phyloP scores from a whole-genome alignment of 208 protist species.

The Acanthamoeba sp. region DNA sequence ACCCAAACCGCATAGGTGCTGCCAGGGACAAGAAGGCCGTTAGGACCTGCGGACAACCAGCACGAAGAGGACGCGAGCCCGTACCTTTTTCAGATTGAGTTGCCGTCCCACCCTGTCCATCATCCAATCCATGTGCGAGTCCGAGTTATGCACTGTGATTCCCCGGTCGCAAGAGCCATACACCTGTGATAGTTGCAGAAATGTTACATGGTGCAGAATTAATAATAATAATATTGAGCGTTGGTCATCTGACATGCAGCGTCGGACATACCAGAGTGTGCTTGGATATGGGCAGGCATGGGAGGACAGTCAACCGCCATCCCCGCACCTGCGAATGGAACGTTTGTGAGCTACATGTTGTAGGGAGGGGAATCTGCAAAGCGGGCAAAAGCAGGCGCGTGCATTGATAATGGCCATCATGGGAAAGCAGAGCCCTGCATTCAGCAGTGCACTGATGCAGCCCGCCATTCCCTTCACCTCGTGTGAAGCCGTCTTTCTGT shows the following conservation, averaged over 20 bases:
- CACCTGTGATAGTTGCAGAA: no score
- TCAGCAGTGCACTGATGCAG: background rate
- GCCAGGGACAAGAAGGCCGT: background rate
- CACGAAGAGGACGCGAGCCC: background rate
- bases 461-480: constrained; percentile 8
- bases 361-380: no score
- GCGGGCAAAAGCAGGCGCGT: no score
- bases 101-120: background rate
- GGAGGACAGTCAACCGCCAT: background rate
- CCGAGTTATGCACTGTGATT: background rate
- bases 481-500: background rate
- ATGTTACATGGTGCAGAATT: no score
- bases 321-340: background rate
- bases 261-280: background rate
- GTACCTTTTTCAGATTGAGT: background rate
- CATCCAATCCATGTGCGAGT: background rate
- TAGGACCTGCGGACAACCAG: background rate
- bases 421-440: background rate
- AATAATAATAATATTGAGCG: no score
- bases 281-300: background rate
- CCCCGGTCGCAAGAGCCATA: constrained; percentile 4
- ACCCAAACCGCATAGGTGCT: background rate
- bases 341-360: no score
- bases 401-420: constrained; percentile 7
- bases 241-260: background rate